phyloP scores from a whole-genome alignment of 108 stramenopile species.

The Chaetoceros tenuissimus region DNA sequence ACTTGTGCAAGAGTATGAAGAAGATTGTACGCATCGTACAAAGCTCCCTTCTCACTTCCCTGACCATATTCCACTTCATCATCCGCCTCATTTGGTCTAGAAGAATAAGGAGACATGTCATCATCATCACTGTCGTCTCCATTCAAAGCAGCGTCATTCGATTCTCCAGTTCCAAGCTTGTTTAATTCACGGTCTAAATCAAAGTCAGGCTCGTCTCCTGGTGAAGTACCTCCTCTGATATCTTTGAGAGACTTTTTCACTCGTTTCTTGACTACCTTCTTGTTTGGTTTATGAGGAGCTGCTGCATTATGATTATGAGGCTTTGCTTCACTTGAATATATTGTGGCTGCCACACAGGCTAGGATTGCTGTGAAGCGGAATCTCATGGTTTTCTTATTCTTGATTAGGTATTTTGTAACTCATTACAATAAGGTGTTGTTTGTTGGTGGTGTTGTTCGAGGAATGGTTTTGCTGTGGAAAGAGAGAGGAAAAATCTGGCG shows the following conservation, averaged over 20 bases:
- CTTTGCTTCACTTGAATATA: not conserved
- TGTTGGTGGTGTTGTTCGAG: too few species aligned
- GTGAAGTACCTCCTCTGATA: not conserved
- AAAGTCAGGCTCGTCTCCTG: not conserved
- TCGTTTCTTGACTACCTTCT: not conserved
- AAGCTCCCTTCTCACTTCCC: conserved; percentile 44
- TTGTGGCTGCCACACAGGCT: not conserved
- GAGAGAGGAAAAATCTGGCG: too few species aligned
- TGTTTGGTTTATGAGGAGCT: not conserved
- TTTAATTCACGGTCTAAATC: not conserved
- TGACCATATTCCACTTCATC: conserved; percentile 22
- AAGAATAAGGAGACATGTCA: not conserved
- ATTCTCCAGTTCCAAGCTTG: not conserved
- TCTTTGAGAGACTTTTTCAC: not conserved
- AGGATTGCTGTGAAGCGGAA: not conserved
- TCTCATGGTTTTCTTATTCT: too few species aligned
- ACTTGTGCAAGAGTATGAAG: conserved; percentile 88
- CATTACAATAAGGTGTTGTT: too few species aligned
- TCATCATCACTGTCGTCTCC: not conserved
- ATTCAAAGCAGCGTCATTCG: not conserved
- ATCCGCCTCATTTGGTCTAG: not conserved
- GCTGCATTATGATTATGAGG: not conserved
- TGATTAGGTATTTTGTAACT: too few species aligned
- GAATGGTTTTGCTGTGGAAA: too few species aligned
- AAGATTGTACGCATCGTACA: conserved; percentile 89